A percentile compares a stretch with the other conserved stretches of the same genome.
These are phyloP conservation scores for Neurospora tetrasperma DNA, from an alignment of 495 filamentous ascomycete species.

Conservation along the genomic window DNA sequence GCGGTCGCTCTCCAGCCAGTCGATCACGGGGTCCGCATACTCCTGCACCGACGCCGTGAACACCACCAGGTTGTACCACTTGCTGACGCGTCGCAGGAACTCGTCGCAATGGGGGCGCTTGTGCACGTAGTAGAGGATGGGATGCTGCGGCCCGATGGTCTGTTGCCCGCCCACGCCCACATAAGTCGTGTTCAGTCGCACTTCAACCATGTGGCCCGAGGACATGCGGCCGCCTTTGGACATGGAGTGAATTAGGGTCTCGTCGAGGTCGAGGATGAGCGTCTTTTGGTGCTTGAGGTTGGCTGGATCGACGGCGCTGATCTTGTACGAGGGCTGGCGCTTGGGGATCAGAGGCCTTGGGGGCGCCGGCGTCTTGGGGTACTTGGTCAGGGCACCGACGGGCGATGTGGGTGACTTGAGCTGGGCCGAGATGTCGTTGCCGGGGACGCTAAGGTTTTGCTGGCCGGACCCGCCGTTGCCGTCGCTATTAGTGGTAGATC, in stretches of 20 bases:
- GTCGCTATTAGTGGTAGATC: conserved; percentile 4
- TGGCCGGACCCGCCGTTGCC: not conserved
- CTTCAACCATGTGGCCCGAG: conserved; percentile 97
- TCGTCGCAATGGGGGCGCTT: conserved; percentile 96
- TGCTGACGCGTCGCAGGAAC: conserved; percentile 81
- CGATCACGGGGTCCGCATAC: conserved; percentile 97
- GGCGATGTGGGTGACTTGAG: conserved; percentile 90
- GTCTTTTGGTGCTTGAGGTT: conserved; percentile 64
- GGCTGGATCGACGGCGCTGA: conserved; percentile 29
- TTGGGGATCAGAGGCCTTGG: conserved; percentile 82
- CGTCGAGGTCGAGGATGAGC: conserved; percentile 88
- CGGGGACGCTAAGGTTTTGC: conserved; percentile 6
- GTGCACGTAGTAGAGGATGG: conserved; percentile 97
- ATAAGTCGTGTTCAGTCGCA: conserved; percentile 65
- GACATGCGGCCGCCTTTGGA: conserved; percentile 93
- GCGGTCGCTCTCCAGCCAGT: conserved; percentile 93
- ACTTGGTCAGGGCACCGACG: conserved; percentile 69
- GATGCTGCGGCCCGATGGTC: conserved; percentile 74
- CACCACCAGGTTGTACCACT: conserved; percentile 97
- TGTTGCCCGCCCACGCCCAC: conserved; percentile 52
- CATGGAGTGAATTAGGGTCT: conserved; percentile 94
- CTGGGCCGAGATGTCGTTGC: conserved; percentile 36
- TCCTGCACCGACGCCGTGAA: conserved; percentile 98
- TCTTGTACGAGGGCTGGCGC: conserved; percentile 71
- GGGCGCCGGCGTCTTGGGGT: conserved; percentile 78